A percentile compares a stretch with the other conserved stretches of the same genome.
Conservation (phyloP, 2,329 filamentous ascomycete genomes). For the Pyrenochaeta sp. region DNA sequence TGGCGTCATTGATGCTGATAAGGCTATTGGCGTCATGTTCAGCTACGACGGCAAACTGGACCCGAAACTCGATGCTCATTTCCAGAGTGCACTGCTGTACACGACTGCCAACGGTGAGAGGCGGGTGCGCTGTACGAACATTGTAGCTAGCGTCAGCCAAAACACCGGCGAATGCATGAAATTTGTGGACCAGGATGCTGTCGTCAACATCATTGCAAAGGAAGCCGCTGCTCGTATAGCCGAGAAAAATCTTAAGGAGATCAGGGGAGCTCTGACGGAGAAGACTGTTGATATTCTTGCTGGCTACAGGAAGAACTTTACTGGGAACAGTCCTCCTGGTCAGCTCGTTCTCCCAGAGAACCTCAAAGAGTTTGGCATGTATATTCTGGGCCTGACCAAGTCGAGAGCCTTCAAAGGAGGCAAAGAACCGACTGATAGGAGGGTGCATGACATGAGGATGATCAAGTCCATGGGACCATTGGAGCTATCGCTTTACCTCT, state of each 20-base stretch:
- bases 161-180: slow-evolving; percentile 84
- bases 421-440: slow-evolving; percentile 86
- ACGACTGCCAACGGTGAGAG: slow-evolving; percentile 90
- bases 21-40: slow-evolving; percentile 90
- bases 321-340: slow-evolving; percentile 83
- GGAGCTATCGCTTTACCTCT: slow-evolving; percentile 90
- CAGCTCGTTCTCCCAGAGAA: slow-evolving; percentile 96
- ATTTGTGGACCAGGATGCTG: slow-evolving; percentile 94
- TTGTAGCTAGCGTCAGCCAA: slow-evolving; percentile 91
- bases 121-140: slow-evolving; percentile 89
- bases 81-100: slow-evolving; percentile 94
- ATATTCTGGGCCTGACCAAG: slow-evolving; percentile 88
- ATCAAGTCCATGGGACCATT: slow-evolving; percentile 85
- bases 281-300: slow-evolving; percentile 93
- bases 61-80: slow-evolving; percentile 93
- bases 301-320: slow-evolving; percentile 91
- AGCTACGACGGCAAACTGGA: slow-evolving; percentile 98
- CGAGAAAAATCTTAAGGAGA: slow-evolving; percentile 81
- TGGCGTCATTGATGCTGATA: slow-evolving; percentile 90
- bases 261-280: slow-evolving; percentile 83
- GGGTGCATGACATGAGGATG: slow-evolving; percentile 91
- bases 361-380: slow-evolving; percentile 97
- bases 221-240: slow-evolving; percentile 89
- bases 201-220: slow-evolving; percentile 87
- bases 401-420: slow-evolving; percentile 92